Evolutionary conservation across 805 yeast genomes (phyloP).

Genomic region (Gaillardinia entomophila): DNA sequence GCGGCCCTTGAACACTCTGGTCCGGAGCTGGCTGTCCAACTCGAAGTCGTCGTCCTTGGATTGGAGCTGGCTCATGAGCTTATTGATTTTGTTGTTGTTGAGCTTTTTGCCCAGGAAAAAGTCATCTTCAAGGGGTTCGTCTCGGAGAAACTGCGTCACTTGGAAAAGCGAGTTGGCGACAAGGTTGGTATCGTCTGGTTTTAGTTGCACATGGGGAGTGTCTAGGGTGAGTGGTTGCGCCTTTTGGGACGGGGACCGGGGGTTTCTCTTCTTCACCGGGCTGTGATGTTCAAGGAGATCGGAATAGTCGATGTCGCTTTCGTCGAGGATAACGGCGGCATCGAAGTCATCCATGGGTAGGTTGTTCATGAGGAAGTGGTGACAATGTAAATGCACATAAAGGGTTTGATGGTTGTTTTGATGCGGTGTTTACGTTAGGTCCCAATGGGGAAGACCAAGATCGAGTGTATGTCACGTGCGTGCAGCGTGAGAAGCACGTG

Average conservation of each 20-base stretch:
- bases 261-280: background rate
- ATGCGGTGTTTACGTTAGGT: too few relatives aligned
- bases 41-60: conserved; percentile 19
- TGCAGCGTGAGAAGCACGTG: too few relatives aligned
- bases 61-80: conserved; percentile 28
- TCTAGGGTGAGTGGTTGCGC: background rate
- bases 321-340: background rate
- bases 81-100: conserved; percentile 31
- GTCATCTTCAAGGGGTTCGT: conserved; percentile 9
- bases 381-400: too few relatives aligned
- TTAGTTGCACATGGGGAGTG: background rate
- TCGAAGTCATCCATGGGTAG: background rate
- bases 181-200: conserved; percentile 4
- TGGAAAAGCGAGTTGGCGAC: conserved; percentile 28
- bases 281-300: background rate
- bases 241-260: background rate
- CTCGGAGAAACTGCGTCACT: conserved; percentile 19
- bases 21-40: conserved; percentile 11
- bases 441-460: too few relatives aligned
- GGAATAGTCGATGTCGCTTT: background rate
- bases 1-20: conserved; percentile 11
- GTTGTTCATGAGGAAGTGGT: too few relatives aligned
- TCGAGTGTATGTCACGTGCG: too few relatives aligned
- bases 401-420: too few relatives aligned
- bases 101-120: conserved; percentile 14